Conservation (phyloP, 2,329 filamentous ascomycete genomes). For the Xylariaceae sp. region DNA sequence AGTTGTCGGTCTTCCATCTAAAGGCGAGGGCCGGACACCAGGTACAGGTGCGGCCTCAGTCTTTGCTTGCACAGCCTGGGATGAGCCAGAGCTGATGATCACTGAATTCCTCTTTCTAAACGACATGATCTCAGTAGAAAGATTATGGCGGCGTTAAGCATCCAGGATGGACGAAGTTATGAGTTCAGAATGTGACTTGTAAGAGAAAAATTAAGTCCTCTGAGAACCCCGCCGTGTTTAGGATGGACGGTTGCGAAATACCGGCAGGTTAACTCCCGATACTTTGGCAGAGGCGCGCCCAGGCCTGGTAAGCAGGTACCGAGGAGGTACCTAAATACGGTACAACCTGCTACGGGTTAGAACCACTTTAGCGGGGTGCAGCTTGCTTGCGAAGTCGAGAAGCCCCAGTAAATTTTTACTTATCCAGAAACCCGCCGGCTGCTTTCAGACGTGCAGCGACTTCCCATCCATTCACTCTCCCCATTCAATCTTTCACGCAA, state of each 20-base stretch:
- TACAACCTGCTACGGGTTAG: background rate
- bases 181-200: background rate
- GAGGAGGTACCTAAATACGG: background rate
- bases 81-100: constrained; percentile 37
- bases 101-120: constrained; percentile 54
- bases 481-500: background rate
- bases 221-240: background rate
- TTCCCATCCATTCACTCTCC: background rate
- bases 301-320: background rate
- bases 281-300: too few species aligned
- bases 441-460: constrained; percentile 23
- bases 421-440: constrained; percentile 18
- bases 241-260: too few species aligned
- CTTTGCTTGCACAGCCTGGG: constrained; percentile 31
- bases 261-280: too few species aligned
- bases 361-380: constrained; percentile 19
- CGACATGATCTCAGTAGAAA: constrained; percentile 42
- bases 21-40: constrained; percentile 72
- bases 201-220: background rate
- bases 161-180: background rate
- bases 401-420: constrained; percentile 21
- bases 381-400: constrained; percentile 12
- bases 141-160: background rate
- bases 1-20: constrained; percentile 81
- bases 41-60: constrained; percentile 37